Evolutionary conservation across 352 stramenopile genomes (phyloP), one percentile per base, ranked within the genome.

Genomic region (Phytophthora sansomeana): DNA sequence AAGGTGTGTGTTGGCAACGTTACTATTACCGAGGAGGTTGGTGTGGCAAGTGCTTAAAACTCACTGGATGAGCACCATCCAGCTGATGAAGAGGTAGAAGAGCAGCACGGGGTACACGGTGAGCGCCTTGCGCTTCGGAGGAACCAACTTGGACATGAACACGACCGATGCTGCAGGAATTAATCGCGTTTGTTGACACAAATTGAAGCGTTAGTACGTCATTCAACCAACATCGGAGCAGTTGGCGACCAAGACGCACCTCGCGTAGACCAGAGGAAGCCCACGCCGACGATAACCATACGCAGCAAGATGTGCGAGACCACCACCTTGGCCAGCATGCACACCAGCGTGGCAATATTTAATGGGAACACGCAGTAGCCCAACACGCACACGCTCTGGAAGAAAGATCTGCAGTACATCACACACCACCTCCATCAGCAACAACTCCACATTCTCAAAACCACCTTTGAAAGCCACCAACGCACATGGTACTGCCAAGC

Each of bases 351-450:
- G 9, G 97, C 94, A 16, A 99, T 85, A 54, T 97, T 97, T 47
- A 99, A 83, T 29, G 98, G 98, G 81, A 99, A 99, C n/a, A 99
- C 92, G 78, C 96, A 99, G 78, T 99, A 99, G 21, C 98, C 98
- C 52, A 99, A 71, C 5, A 99, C 97, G 76, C 98, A 99, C 33
- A 99, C 95, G 61, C 93, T 99, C 79, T 99, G 98, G 74, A 99
- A 99, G 72, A 99, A 99, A 2, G 96, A 99, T 63, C 89, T 97
- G 69, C 39, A 14, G 11, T 6, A 49, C 21, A 58, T 16, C 24
- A 72, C 13, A 17, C 32, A 32, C 3, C 21, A 55, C 28, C 17
- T 19, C 16, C n/a, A 36, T 64, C 16, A 64, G 54, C 13, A 38
- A 5, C 26, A 52, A 28, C 43, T 28, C 26, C 36, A 29, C 42